phyloP scores from a whole-genome alignment of 169 alveolate genomes.

The Haemoproteus tartakovskyi region DNA sequence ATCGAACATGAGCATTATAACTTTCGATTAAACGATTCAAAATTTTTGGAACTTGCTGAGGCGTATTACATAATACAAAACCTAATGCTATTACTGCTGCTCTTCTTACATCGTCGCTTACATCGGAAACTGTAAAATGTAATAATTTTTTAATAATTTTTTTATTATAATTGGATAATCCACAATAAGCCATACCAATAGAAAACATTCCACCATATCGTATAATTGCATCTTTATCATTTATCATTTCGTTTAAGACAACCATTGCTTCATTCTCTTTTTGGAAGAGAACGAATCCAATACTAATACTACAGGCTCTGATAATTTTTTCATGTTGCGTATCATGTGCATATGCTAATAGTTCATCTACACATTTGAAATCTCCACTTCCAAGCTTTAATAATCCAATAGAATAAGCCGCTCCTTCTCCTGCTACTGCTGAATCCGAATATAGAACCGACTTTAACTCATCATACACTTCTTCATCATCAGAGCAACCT shows the following conservation, averaged over 20 bases:
- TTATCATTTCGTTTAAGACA: slow-evolving; percentile 83
- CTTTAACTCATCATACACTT: slow-evolving; percentile 87
- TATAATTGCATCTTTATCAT: slow-evolving; percentile 92
- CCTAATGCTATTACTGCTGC: slow-evolving; percentile 98
- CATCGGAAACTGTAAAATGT: slow-evolving; percentile 96
- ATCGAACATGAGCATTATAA: slow-evolving; percentile 97
- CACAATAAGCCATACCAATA: slow-evolving; percentile 97
- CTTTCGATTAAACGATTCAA: slow-evolving; percentile 89
- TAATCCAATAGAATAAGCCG: slow-evolving; percentile 95
- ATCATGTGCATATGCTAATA: slow-evolving; percentile 92
- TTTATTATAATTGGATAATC: slow-evolving; percentile 72
- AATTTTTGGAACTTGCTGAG: slow-evolving; percentile 88
- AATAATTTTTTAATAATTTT: slow-evolving; percentile 91
- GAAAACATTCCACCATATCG: slow-evolving; percentile 98
- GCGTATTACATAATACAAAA: slow-evolving; percentile 84
- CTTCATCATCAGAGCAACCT: slow-evolving; percentile 83
- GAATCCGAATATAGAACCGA: slow-evolving; percentile 88
- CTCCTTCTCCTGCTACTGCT: slow-evolving; percentile 98
- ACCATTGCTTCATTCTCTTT: slow-evolving; percentile 92
- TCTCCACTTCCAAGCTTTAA: slow-evolving; percentile 88
- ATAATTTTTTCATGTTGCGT: slow-evolving; percentile 98
- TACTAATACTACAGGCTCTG: slow-evolving; percentile 93
- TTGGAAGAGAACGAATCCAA: slow-evolving; percentile 92
- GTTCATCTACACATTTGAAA: slow-evolving; percentile 86
- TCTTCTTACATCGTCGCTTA: slow-evolving; percentile 97